Percentiles rank a stretch among this genome's conserved stretches.
Conservation (phyloP, 108 stramenopile species). For the Cyclotella choctawhatcheeana region DNA sequence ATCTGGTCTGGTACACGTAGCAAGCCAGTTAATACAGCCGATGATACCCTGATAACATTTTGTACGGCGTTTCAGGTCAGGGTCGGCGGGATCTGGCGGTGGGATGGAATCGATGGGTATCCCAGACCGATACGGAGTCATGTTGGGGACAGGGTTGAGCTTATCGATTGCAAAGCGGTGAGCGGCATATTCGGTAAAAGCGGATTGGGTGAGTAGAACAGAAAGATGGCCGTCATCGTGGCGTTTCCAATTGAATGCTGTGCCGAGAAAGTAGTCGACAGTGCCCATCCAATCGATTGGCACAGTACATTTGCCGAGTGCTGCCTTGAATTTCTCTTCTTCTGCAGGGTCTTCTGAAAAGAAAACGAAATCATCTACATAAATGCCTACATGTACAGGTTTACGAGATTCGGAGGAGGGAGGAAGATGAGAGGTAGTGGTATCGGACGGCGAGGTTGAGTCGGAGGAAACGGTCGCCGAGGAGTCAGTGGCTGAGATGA, state of each 20-base stretch:
- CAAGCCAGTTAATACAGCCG: slow-evolving; percentile 7
- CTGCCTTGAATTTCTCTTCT: slow-evolving; percentile 1
- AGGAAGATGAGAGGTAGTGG: too few relatives aligned
- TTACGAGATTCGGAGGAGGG: not conserved
- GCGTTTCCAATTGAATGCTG: not conserved
- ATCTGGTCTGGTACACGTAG: not conserved
- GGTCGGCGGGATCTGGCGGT: not conserved
- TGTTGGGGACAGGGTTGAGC: not conserved
- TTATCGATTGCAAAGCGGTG: not conserved
- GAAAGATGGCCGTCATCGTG: not conserved
- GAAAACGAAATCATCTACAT: slow-evolving; percentile 13
- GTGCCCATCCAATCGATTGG: slow-evolving; percentile 10
- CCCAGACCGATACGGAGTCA: slow-evolving; percentile 2
- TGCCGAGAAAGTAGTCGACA: slow-evolving; percentile 4
- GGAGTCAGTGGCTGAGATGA: not conserved
- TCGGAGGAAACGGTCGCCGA: too few relatives aligned
- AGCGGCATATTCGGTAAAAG: not conserved
- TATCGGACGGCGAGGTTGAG: too few relatives aligned
- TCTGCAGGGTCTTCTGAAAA: slow-evolving; percentile 2
- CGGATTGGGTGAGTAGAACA: not conserved
- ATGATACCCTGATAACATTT: slow-evolving; percentile 2
- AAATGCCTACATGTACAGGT: not conserved
- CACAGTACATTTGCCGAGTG: not conserved
- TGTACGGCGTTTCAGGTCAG: not conserved
- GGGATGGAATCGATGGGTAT: slow-evolving; percentile 11